phyloP scores from a whole-genome alignment of 2,329 filamentous ascomycete genomes.

The Penicillium palitans region DNA sequence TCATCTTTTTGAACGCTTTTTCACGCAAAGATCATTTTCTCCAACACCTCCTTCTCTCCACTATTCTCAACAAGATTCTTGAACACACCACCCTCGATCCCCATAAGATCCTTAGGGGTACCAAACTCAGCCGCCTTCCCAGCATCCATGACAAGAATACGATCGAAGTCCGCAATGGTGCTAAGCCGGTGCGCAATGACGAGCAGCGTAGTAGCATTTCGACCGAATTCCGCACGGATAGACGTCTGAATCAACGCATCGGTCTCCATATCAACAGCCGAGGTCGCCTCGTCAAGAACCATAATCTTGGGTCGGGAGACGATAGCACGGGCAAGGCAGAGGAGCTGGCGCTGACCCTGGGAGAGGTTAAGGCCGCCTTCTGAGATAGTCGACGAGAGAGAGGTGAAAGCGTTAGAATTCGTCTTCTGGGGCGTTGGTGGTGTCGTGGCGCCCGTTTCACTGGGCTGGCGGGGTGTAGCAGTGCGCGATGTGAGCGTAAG shows the following conservation, averaged over 20 bases:
- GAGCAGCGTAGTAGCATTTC: constrained; percentile 62
- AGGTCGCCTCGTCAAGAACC: constrained; percentile 78
- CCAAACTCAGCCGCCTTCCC: constrained; percentile 70
- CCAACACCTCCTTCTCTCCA: constrained; percentile 26
- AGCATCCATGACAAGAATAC: constrained; percentile 69
- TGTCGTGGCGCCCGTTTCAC: constrained; percentile 22
- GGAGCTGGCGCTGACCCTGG: constrained; percentile 35
- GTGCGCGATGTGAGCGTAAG: constrained; percentile 66
- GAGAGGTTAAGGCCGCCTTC: constrained; percentile 68
- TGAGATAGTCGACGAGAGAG: constrained; percentile 64
- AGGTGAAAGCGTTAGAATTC: constrained; percentile 69
- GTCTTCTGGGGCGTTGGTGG: constrained; percentile 29
- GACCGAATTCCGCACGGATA: constrained; percentile 70
- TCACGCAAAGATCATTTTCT: constrained; percentile 26
- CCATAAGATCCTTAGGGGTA: constrained; percentile 61
- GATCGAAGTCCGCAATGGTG: constrained; percentile 76
- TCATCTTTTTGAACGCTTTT: neutral
- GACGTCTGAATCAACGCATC: constrained; percentile 72
- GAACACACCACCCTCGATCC: constrained; percentile 25
- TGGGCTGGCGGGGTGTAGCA: constrained; percentile 61
- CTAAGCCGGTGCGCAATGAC: constrained; percentile 75
- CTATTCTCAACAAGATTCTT: constrained; percentile 28
- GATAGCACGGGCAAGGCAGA: constrained; percentile 49
- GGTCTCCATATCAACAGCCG: constrained; percentile 74
- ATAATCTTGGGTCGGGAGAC: constrained; percentile 73